Evolutionary conservation across 75 land plant species (phyloP).

Genomic region (Ceratopteris richardii): DNA sequence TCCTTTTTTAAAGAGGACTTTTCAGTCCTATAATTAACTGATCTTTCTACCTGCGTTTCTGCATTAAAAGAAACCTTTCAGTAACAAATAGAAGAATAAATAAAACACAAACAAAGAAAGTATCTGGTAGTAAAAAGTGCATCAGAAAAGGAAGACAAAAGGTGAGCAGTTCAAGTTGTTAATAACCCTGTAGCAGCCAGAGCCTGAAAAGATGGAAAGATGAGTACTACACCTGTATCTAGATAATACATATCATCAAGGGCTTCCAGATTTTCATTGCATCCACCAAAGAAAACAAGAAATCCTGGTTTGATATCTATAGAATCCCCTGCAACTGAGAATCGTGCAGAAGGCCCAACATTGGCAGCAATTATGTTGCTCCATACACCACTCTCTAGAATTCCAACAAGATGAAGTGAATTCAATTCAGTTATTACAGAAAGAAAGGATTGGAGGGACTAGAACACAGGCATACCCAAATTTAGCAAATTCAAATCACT

Average conservation of each 20-base stretch:
- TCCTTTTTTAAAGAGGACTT: constrained; percentile 70
- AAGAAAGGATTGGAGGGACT: too few species aligned
- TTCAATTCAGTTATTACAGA: too few species aligned
- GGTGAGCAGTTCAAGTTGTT: too few species aligned
- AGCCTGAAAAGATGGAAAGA: too few species aligned
- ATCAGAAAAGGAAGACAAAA: too few species aligned
- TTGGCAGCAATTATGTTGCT: constrained; percentile 45
- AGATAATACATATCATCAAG: constrained; percentile 89
- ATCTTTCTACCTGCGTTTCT: constrained; percentile 49
- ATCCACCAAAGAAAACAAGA: constrained; percentile 79
- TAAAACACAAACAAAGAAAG: too few species aligned
- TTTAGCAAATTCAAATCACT: constrained; percentile 84
- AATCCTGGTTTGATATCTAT: constrained; percentile 53
- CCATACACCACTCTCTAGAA: constrained; percentile 76
- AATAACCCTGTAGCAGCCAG: too few species aligned
- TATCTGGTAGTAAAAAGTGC: too few species aligned
- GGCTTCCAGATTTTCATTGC: constrained; percentile 85
- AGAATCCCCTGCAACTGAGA: constrained; percentile 87
- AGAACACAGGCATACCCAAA: constrained; percentile 44
- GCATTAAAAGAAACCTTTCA: constrained; percentile 4
- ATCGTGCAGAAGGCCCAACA: constrained; percentile 77
- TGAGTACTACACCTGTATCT: constrained; percentile 96
- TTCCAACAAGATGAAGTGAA: too few species aligned
- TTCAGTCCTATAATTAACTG: constrained; percentile 42
- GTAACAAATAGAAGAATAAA: too few species aligned